A percentile compares a stretch with the other conserved stretches of the same genome.
These are phyloP conservation scores for Larix kaempferi DNA, from an alignment of 75 land plant genomes.

Conservation along the genomic window DNA sequence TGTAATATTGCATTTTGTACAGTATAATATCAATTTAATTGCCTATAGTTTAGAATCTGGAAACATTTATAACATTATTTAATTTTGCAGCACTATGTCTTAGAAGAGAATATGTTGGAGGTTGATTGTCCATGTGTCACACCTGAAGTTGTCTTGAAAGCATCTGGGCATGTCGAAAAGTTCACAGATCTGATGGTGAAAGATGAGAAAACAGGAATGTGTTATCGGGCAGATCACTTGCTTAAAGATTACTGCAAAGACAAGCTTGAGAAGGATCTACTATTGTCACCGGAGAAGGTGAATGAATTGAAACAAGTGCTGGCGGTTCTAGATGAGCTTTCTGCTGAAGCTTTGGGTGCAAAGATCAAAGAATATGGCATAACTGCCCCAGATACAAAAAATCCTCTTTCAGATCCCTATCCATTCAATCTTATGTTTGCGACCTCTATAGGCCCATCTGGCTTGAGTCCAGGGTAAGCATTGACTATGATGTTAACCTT, in stretches of 20 bases:
- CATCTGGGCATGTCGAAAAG: slow-evolving; percentile 99
- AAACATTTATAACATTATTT: neutral
- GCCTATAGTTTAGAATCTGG: neutral
- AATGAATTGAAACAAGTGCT: slow-evolving; percentile 71
- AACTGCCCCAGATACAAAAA: slow-evolving; percentile 89
- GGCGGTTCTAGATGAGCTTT: slow-evolving; percentile 88
- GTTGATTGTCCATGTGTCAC: slow-evolving; percentile 96
- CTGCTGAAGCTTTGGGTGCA: slow-evolving; percentile 75
- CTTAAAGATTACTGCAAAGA: slow-evolving; percentile 87
- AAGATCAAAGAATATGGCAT: slow-evolving; percentile 91
- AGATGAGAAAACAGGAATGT: slow-evolving; percentile 82
- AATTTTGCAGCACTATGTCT: slow-evolving; percentile 71
- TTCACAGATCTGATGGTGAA: slow-evolving; percentile 98
- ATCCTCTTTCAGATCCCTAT: slow-evolving; percentile 87
- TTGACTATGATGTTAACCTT: no score
- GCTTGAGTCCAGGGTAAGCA: slow-evolving; percentile 24
- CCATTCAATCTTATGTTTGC: slow-evolving; percentile 97
- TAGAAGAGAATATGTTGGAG: slow-evolving; percentile 91
- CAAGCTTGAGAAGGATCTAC: slow-evolving; percentile 63
- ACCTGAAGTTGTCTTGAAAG: slow-evolving; percentile 85
- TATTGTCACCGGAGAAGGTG: slow-evolving; percentile 55
- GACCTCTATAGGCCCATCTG: neutral
- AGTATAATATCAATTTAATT: neutral
- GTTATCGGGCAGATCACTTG: slow-evolving; percentile 91
- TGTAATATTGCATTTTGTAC: neutral